Evolutionary conservation across 768 basidiomycete species (phyloP), one percentile per base, ranked within the genome.

Genomic region (Candolleomyces aberdarensis): DNA sequence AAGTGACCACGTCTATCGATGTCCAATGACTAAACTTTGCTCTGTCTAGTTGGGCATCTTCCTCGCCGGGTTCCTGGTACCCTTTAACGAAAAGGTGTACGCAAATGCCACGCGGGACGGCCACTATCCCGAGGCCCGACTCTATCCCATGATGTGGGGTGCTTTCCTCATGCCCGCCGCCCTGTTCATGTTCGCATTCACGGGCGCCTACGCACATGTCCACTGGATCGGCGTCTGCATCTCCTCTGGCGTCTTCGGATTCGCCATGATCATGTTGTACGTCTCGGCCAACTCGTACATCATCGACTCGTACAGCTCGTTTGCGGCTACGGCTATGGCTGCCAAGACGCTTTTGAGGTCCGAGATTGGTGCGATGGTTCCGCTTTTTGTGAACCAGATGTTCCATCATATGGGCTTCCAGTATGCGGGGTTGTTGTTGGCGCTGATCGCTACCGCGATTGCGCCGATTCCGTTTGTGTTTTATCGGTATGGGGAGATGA

Each of bases 131-230:
- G 80, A 81, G 63, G 80, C 78, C 1, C 69, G 81, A 8, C 56
- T 80, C 14, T 75, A 72, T 62, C 74, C 75, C 1, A 78, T 79
- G 71, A 76, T 80, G 71, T 56, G 73, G 15, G 77, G 76, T 10
- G 69, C 75, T 11, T 68, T 77, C 40, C 57, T 78, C 20, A 70
- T 80, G n/a, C 73, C 79, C 19, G 49, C 70, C 11, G 74, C 76
- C 6, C 71, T 81, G 11, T 78, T 81, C 68, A 70, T 79, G 51
- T 78, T 82, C 61, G 78, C 78, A 1, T 78, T 77, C 66, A 78
- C 78, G 11, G 78, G 78, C 15, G 78, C 70, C n/a, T 79, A 76
- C 62, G 50, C 64, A 13, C 65, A 63, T 60, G 76, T 80, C 0
- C 73, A 78, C 65, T 79, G 74, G 72, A 76, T 78, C 6, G 75